Conservation (phyloP, 2,329 filamentous ascomycete species). For the Trichoderma oligosporum region DNA sequence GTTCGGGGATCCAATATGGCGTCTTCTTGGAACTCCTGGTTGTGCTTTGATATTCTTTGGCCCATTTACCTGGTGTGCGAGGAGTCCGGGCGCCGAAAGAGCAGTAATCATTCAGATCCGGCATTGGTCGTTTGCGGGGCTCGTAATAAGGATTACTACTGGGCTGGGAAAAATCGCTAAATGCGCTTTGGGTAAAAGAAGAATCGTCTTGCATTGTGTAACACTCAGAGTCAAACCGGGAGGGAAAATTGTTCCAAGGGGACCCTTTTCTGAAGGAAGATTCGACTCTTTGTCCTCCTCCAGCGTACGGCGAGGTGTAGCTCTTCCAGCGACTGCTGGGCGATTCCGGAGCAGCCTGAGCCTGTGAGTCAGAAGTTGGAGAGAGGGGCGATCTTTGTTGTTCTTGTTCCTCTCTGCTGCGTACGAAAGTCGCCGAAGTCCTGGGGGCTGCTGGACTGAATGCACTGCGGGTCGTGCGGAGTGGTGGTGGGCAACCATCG, state of each 20-base stretch:
- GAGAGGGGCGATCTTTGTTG: not conserved
- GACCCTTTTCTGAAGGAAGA: slow-evolving; percentile 2
- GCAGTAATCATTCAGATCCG: slow-evolving; percentile 14
- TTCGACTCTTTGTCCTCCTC: not conserved
- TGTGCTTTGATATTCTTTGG: not conserved
- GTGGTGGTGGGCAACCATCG: not conserved
- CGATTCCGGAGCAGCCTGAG: slow-evolving; percentile 22
- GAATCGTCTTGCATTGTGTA: slow-evolving; percentile 2
- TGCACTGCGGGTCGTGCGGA: slow-evolving; percentile 16
- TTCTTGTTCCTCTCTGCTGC: not conserved
- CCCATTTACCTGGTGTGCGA: slow-evolving; percentile 13
- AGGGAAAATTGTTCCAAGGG: not conserved
- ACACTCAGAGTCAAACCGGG: slow-evolving; percentile 3
- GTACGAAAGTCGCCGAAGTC: not conserved
- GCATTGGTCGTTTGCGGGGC: slow-evolving; percentile 25
- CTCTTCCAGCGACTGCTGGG: slow-evolving; percentile 28
- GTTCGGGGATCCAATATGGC: slow-evolving; percentile 27
- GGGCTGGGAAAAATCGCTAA: slow-evolving; percentile 28
- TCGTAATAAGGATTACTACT: slow-evolving; percentile 36
- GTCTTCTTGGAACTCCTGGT: not conserved
- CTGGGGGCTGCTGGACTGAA: slow-evolving; percentile 7
- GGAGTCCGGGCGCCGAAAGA: not conserved
- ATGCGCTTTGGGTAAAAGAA: slow-evolving; percentile 9
- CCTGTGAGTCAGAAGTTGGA: slow-evolving; percentile 11
- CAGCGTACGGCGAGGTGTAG: slow-evolving; percentile 20